These are phyloP conservation scores for Eutrema japonicum DNA, from an alignment of 345 rosid species.

Conservation along the genomic window DNA sequence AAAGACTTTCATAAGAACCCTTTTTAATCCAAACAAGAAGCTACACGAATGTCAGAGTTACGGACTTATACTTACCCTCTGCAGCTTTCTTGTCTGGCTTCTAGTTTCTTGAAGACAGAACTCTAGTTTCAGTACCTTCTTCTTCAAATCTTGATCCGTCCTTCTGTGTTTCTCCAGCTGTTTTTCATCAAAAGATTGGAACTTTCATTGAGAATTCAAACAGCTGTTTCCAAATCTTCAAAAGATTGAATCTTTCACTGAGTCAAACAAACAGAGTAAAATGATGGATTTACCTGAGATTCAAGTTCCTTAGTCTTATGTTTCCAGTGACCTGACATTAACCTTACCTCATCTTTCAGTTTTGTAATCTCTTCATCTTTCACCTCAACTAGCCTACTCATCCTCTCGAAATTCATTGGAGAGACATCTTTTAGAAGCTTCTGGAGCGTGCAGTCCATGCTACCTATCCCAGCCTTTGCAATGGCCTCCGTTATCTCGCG, in stretches of 20 bases:
- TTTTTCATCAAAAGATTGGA: constrained; percentile 11
- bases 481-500: constrained; percentile 67
- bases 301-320: constrained; percentile 74
- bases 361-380: constrained; percentile 72
- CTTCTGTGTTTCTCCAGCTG: constrained; percentile 43
- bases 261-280: background rate
- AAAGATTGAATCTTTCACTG: background rate
- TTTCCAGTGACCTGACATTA: constrained; percentile 87
- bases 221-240: background rate
- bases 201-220: background rate
- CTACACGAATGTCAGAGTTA: background rate
- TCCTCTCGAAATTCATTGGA: constrained; percentile 65
- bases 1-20: background rate
- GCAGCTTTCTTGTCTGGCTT: constrained; percentile 73
- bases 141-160: constrained; percentile 43
- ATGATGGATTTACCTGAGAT: constrained; percentile 57
- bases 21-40: constrained; percentile 1
- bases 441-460: constrained; percentile 53
- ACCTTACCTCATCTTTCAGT: constrained; percentile 71
- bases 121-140: constrained; percentile 44
- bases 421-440: constrained; percentile 58
- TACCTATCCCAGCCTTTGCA: constrained; percentile 55
- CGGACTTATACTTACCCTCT: constrained; percentile 52
- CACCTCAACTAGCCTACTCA: constrained; percentile 53
- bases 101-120: constrained; percentile 50